Evolutionary conservation across 2,329 filamentous ascomycete species (phyloP).

Genomic region (Boeremia lycopersici): DNA sequence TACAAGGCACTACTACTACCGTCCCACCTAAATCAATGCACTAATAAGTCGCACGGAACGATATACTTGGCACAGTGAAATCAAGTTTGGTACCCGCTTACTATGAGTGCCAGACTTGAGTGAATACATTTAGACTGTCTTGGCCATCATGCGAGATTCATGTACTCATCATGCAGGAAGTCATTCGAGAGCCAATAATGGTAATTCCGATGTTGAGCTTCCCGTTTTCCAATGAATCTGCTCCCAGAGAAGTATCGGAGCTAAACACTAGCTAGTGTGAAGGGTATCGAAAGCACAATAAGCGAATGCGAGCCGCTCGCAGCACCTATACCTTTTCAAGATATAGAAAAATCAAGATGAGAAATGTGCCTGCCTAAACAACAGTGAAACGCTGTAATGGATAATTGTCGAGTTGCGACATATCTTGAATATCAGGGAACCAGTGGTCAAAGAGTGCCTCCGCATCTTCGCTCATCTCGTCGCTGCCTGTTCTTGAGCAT

Average conservation of each 20-base stretch:
- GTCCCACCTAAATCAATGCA: too few relatives aligned
- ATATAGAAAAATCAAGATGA: neutral
- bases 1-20: too few relatives aligned
- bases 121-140: too few relatives aligned
- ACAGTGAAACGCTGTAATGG: slow-evolving; percentile 40
- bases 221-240: neutral
- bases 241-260: neutral
- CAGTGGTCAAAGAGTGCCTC: slow-evolving; percentile 44
- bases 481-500: slow-evolving; percentile 32
- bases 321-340: neutral
- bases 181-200: neutral
- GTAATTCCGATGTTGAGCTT: neutral
- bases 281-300: slow-evolving; percentile 15
- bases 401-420: slow-evolving; percentile 42
- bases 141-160: too few relatives aligned
- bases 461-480: slow-evolving; percentile 43
- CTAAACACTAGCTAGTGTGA: neutral
- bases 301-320: slow-evolving; percentile 9
- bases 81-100: too few relatives aligned
- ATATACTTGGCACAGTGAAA: too few relatives aligned
- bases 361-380: slow-evolving; percentile 17
- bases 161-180: too few relatives aligned
- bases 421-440: slow-evolving; percentile 46
- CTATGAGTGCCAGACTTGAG: too few relatives aligned
- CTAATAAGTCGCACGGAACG: too few relatives aligned